Conservation (phyloP, 805 yeast genomes). For the Kluyveromyces nonfermentans region DNA sequence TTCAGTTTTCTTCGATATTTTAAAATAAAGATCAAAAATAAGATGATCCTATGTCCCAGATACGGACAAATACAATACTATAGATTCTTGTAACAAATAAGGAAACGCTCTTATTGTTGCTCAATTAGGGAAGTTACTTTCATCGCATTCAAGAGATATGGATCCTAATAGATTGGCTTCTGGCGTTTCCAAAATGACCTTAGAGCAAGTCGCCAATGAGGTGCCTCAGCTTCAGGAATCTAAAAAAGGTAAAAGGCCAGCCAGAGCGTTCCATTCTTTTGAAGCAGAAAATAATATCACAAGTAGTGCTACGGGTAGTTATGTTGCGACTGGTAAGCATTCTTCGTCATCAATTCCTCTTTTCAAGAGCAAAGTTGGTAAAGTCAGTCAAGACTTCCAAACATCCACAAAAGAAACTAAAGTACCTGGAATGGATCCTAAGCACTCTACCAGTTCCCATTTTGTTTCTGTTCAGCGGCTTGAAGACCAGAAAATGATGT, state of each 20-base stretch:
- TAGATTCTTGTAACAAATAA: not conserved
- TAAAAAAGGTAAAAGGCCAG: slow-evolving; percentile 24
- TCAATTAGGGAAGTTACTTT: not conserved
- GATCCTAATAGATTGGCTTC: slow-evolving; percentile 11
- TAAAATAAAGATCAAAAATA: too few relatives aligned
- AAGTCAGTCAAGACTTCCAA: not conserved
- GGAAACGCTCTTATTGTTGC: not conserved
- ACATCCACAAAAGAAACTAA: not conserved
- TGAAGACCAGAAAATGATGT: slow-evolving; percentile 29
- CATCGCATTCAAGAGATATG: slow-evolving; percentile 3
- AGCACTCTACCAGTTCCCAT: slow-evolving; percentile 15
- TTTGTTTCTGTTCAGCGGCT: slow-evolving; percentile 28
- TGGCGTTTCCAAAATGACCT: slow-evolving; percentile 14
- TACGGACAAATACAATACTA: not conserved
- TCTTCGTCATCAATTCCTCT: not conserved
- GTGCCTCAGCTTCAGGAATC: slow-evolving; percentile 4
- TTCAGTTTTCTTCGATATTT: too few relatives aligned
- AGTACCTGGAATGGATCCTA: not conserved
- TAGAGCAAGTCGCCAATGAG: slow-evolving; percentile 12
- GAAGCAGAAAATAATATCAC: not conserved
- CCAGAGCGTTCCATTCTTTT: slow-evolving; percentile 24
- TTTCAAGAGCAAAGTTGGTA: not conserved
- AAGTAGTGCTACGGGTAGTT: not conserved
- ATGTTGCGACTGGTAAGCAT: not conserved
- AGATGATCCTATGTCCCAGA: not conserved